These are phyloP conservation scores for Geotrichum reessii DNA, from an alignment of 1,139 yeast species.

Conservation along the genomic window DNA sequence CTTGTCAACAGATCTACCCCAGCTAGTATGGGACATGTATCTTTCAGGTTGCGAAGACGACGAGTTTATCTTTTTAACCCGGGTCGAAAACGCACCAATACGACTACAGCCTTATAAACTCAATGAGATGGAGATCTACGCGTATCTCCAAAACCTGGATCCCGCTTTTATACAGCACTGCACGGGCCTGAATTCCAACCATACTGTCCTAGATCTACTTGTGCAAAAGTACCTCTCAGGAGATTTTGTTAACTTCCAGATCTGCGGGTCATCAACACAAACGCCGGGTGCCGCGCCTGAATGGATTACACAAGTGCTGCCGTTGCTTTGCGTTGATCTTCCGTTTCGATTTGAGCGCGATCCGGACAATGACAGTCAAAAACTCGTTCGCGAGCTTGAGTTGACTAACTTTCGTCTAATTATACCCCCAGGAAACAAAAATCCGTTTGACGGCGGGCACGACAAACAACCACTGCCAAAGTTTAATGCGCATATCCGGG, in stretches of 20 bases:
- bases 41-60: constrained; percentile 26
- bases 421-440: constrained; percentile 20
- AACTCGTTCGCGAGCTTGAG: constrained; percentile 25
- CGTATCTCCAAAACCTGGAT: constrained; percentile 22
- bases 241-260: constrained; percentile 17
- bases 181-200: constrained; percentile 15
- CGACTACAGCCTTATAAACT: constrained; percentile 20
- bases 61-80: constrained; percentile 20
- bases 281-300: constrained; percentile 6
- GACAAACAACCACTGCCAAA: constrained; percentile 21
- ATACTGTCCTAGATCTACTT: constrained; percentile 26
- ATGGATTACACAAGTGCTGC: constrained; percentile 9
- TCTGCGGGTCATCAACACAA: constrained; percentile 22
- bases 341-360: constrained; percentile 8
- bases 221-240: constrained; percentile 26
- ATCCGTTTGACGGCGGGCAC: constrained; percentile 21
- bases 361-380: constrained; percentile 20
- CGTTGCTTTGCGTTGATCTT: constrained; percentile 4
- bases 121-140: constrained; percentile 20
- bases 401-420: constrained; percentile 24
- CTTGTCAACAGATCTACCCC: constrained; percentile 16
- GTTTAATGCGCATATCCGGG: constrained; percentile 26
- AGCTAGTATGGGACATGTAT: constrained; percentile 25
- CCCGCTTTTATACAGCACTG: constrained; percentile 22
- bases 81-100: constrained; percentile 22